Base-by-base conservation (phyloP, 2,329 filamentous ascomycete genomes). In the Uncinocarpus reesii region DNA sequence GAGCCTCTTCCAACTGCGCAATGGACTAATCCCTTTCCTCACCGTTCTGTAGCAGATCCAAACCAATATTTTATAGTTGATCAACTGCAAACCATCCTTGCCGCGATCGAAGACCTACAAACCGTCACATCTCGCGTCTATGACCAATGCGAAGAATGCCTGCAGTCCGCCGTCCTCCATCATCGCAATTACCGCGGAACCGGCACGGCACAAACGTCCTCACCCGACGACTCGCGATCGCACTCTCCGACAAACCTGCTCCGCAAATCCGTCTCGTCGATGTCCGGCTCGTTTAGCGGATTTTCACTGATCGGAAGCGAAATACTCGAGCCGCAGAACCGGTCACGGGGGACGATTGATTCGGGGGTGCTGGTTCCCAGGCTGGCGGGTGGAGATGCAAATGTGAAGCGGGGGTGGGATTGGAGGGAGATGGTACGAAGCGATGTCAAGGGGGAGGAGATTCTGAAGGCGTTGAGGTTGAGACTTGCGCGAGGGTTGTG, bases 21-120 rank as follows among this genome's bases (percentile, higher is more conserved):
- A n/a, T n/a, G n/a, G n/a, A n/a, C n/a, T n/a, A n/a, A n/a, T n/a
- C n/a, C n/a, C n/a, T n/a, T n/a, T n/a, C n/a, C n/a, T n/a, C n/a
- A n/a, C 53, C 51, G 49, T 26, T 53, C 42, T 55, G 50, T 47
- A 53, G 18, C 53, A 71, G 69, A 77, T 61, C 71, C 80, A 20
- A 72, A 71, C 15, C 71, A 70, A 2, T 65, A 80, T n/a, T 72
- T 94, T 42, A 79, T 77, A 0, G 74, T 84, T 4, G 73, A 79
- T 15, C 84, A 94, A 60, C 81, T 90, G 57, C 83, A 87, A 56
- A 75, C 75, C 15, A 71, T 92, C 20, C 78, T 92, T 51, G 83
- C 84, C 55, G 83, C 85, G 0, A 76, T 88, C 44, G 86, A 92
- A 64, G 86, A 92, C 62, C 70, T 90, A 13, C 75, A 90, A 63